Evolutionary conservation across 139 green algal genomes (phyloP), one percentile per base, ranked within the genome.

Genomic region (Medakamo hakoo): DNA sequence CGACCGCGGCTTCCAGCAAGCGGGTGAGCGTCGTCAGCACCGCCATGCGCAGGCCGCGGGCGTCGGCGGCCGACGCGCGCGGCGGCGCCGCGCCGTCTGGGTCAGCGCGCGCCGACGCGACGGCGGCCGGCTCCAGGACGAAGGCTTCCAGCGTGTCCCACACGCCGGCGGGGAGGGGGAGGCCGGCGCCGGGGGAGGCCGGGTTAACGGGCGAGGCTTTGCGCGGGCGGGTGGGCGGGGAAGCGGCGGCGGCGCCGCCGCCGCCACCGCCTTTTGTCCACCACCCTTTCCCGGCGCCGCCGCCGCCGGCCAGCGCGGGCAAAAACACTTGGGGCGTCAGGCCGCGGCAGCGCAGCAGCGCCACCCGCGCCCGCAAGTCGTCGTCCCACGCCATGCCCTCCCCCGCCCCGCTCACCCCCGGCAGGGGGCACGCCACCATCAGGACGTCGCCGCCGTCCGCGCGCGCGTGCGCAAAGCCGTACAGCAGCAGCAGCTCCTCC

Each of bases 401-500:
- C n/a, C n/a, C n/a, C n/a, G n/a, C n/a, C n/a, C n/a, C n/a, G n/a
- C n/a, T n/a, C n/a, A n/a, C n/a, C 9, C 9, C 9, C 31, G 79
- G 74, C 62, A 88, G 56, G 4, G 82, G 83, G 63, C 72, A 86
- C 57, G 64, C 59, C 55, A 93, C 40, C 75, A 86, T 91, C 30
- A 93, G 69, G 30, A 66, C 40, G n/a, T n/a, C n/a, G 60, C 14
- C 19, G 22, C 2, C 1, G 2, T n/a, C 28, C 30, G 29, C 22
- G 31, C 24, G 29, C 72, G 57, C 86, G 69, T 82, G 4, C 1
- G 79, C 72, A 70, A 94, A 93, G 21, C 87, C 88, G 66, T 95
- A 87, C 27, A 83, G 68, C 58, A 91, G 80, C 27, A 95, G 72
- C 65, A 95, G 69, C 75, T 92, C 80, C 68, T 95, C 88, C 28